Evolutionary conservation across 2,329 filamentous ascomycete species (phyloP), one percentile per base, ranked within the genome.

Genomic region (Cladosporium colombiae): DNA sequence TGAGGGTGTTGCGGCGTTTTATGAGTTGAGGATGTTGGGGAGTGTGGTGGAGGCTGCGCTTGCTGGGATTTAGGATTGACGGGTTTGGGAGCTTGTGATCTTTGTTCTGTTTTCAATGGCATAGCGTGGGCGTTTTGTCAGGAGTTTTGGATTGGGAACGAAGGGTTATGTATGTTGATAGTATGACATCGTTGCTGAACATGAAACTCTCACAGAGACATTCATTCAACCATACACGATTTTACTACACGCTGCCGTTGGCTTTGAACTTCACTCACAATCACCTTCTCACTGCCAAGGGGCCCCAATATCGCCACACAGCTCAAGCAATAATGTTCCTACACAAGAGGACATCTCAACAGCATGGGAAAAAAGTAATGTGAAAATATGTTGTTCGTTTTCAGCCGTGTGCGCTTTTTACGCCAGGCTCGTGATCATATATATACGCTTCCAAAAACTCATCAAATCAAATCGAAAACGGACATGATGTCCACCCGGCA

Each of bases 1-100:
- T 78, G 84, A 82, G 70, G 88, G 86, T 62, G 93, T 96, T 58
- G 91, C 91, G 8, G 84, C 82, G 72, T 93, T 88, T 75, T 97
- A 95, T 79, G 89, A 88, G 5, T 81, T 98, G 75, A 86, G 87
- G 75, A 93, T 98, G 90, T 78, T 99, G 76, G 86, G 85, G 67
- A 88, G 84, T 69, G 90, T 96, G 58, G 89, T 94, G 3, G 66
- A 70, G 46, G 64, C 65, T 27, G 69, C 71, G 21, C 46, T 66
- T 35, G 46, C 27, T 37, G 46, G 56, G 33, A 25, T 57, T 23
- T 57, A 35, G 16, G 50, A 18, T 27, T n/a, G 14, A n/a, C 16
- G 49, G 16, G 25, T n/a, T 27, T 31, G n/a, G 11, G 23, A 13
- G 29, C n/a, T 53, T 18, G 31, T 27, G n/a, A 5, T 5, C 31